Evolutionary conservation across 768 basidiomycete genomes (phyloP).

Genomic region (Tylopilus sp.): DNA sequence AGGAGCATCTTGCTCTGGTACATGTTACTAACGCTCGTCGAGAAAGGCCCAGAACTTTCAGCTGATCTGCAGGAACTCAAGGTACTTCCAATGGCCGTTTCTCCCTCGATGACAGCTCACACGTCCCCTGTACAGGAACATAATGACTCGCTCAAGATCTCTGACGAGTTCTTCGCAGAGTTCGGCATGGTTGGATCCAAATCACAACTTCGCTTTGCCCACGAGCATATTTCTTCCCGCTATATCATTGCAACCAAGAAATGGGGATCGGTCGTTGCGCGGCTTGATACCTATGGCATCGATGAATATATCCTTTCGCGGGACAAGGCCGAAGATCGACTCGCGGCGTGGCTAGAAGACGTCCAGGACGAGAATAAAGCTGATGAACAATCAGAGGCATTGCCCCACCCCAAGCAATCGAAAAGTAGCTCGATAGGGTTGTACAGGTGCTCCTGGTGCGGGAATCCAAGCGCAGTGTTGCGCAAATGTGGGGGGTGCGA

Average conservation of each 20-base stretch:
- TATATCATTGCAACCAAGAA: slow-evolving; percentile 45
- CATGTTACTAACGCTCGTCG: slow-evolving; percentile 47
- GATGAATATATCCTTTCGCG: slow-evolving; percentile 27
- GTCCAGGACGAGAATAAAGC: slow-evolving; percentile 35
- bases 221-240: slow-evolving; percentile 45
- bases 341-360: slow-evolving; percentile 52
- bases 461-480: slow-evolving; percentile 55
- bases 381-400: background rate
- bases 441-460: slow-evolving; percentile 60
- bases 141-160: slow-evolving; percentile 40
- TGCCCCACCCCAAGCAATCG: slow-evolving; percentile 8
- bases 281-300: slow-evolving; percentile 29
- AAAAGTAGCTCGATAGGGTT: slow-evolving; percentile 34
- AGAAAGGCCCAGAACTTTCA: slow-evolving; percentile 48
- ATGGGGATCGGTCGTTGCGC: slow-evolving; percentile 42
- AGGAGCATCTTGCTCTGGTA: slow-evolving; percentile 57
- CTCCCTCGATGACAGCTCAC: background rate
- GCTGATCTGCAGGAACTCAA: slow-evolving; percentile 47
- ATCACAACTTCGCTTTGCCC: slow-evolving; percentile 50
- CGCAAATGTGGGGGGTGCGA: slow-evolving; percentile 47
- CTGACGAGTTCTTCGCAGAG: slow-evolving; percentile 48
- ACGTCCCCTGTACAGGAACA: slow-evolving; percentile 28
- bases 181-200: slow-evolving; percentile 43
- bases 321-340: slow-evolving; percentile 49
- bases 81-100: slow-evolving; percentile 29